These are phyloP conservation scores for Silene latifolia DNA, from an alignment of 148 eudicot species.

Conservation along the genomic window DNA sequence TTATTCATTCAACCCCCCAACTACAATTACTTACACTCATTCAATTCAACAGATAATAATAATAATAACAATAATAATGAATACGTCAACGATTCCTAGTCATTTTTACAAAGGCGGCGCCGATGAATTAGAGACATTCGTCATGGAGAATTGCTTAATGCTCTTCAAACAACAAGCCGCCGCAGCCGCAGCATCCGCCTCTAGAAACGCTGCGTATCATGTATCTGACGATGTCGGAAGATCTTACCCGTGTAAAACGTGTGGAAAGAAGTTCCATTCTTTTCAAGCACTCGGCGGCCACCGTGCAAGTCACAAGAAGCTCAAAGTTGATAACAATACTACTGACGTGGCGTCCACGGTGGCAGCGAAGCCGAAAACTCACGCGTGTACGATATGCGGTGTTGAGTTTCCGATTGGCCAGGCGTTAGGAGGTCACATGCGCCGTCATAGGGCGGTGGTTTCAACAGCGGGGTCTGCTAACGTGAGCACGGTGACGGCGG, in stretches of 20 bases:
- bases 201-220: background rate
- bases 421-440: conserved; percentile 64
- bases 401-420: conserved; percentile 50
- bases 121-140: conserved; percentile 23
- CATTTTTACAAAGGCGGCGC: conserved; percentile 13
- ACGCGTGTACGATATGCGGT: conserved; percentile 50
- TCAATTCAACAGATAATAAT: no score
- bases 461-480: background rate
- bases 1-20: background rate
- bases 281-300: conserved; percentile 77
- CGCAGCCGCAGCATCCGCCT: background rate
- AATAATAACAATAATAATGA: background rate
- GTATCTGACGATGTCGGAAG: background rate
- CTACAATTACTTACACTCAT: background rate
- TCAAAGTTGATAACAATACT: background rate
- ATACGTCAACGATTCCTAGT: background rate
- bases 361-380: conserved; percentile 32
- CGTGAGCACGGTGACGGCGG: conserved; percentile 3
- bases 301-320: conserved; percentile 60
- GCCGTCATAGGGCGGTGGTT: conserved; percentile 33
- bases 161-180: conserved; percentile 16
- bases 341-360: background rate
- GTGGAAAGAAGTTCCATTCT: conserved; percentile 42
- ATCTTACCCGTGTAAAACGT: conserved; percentile 50
- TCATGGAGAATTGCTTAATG: conserved; percentile 25